Base-by-base conservation (phyloP, 345 rosid species). In the Populus nigra region DNA sequence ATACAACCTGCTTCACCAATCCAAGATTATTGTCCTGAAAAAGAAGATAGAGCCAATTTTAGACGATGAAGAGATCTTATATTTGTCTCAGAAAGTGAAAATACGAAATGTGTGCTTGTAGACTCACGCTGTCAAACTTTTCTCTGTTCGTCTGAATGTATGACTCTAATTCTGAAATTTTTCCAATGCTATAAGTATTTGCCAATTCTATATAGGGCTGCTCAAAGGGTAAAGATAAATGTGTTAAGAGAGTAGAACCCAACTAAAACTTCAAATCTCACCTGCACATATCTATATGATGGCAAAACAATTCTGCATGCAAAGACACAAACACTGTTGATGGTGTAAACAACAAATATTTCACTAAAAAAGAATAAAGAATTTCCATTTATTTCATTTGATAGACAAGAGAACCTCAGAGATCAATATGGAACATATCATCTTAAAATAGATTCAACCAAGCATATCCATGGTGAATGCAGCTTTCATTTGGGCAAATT, bases 11-110 rank as follows among this genome's bases (percentile, higher is more conserved):
- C 88, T 90, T 91, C 83, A 88, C 99, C 73, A 94, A 87, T 77
- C 99, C 99, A 68, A 90, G 91, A 84, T 96, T 94, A 79, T 89
- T 90, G 90, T 96, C 99, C 98, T 94, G 89, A 79, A 70, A 77
- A 79, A 76, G 63, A 72, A 68, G 57, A 72, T 78, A 74, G 45
- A 85, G 35, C 53, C 43, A 70, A 65, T 68, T 41, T 85, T 45
- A 84, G 69, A 73, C 33, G 75, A 69, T 33, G 20, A 25, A 74
- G 31, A 13, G 61, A 43, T 43, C 25, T 25, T 16, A 20, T 31
- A 2, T 23, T 17, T 67, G 27, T 29, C 22, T 36, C 12, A 35
- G 50, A 4, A 45, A 45, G 50, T 45, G 50, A 45, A 45, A 45
- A 45, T 45, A 17, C 0, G 5, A 45, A 12, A 3, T 45, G 50